Base-by-base conservation (phyloP, 2,329 filamentous ascomycete genomes). In the Neonectria punicea region DNA sequence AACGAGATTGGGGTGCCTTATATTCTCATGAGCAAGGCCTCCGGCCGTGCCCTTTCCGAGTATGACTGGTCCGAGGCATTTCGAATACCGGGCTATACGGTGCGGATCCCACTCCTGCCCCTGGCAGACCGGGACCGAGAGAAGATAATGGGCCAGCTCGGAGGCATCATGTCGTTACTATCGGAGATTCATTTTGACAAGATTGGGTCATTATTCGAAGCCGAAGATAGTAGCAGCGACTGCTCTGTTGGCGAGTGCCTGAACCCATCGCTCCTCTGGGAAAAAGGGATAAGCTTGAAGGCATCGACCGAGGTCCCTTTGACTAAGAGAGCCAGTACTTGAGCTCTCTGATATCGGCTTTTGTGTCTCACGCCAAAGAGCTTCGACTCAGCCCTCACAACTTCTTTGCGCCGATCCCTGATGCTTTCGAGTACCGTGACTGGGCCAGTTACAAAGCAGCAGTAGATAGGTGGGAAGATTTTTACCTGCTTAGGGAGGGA, bases 391-490 rank as follows among this genome's bases (percentile, higher is more conserved):
- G 54, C 20, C 70, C 73, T 8, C 68, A 77, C 49, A 58, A n/a
- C 53, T 77, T 77, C 49, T 74, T 76, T 53, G 75, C 74, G 13
- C 76, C 75, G 2, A 61, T 77, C 46, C 76, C 73, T 49, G 63
- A 72, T 44, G 34, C 61, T 11, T 34, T 53, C 8, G 70, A 75
- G 14, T 78, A 73, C 50, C 36, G 55, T 43, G 69, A 32, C 6
- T 64, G 63, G 60, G 36, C 34, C 9, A 74, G 66, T 41, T 73
- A 73, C 32, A 61, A 8, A 25, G 39, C 28, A 9, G 65, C 67
- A 25, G 25, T 41, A 11, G 22, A 41, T 11, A 32, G 54, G 22
- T 70, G 69, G 63, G 16, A 53, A 8, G 56, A 60, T 18, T 69
- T 68, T 47, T 28, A 54, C n/a, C 39, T 59, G 50, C 16, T 73